These are phyloP conservation scores for Colletotrichum zoysiae DNA, from an alignment of 2,329 filamentous ascomycete genomes.

Conservation along the genomic window DNA sequence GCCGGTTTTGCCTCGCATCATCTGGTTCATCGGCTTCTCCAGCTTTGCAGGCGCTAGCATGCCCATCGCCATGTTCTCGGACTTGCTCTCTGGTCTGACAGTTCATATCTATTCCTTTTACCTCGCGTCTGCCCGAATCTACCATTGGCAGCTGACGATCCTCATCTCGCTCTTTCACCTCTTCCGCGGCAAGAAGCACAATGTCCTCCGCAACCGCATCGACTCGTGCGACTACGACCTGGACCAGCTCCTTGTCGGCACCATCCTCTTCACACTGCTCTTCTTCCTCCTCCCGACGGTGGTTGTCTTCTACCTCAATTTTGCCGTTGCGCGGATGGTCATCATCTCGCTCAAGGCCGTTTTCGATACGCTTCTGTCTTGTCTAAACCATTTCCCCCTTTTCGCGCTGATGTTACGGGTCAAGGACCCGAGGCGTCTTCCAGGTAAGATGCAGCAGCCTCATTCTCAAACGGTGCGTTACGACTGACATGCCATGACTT, in stretches of 20 bases:
- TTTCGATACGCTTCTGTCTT: conserved; percentile 92
- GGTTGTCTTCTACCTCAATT: conserved; percentile 96
- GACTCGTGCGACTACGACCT: conserved; percentile 99
- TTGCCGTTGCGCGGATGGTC: conserved; percentile 92
- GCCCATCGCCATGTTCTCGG: conserved; percentile 95
- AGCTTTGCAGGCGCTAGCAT: conserved; percentile 97
- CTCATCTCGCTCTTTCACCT: conserved; percentile 98
- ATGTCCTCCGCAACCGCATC: conserved; percentile 95
- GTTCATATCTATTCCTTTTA: conserved; percentile 99
- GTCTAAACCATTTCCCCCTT: conserved; percentile 95
- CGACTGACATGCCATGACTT: conserved; percentile 50
- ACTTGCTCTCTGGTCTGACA: conserved; percentile 90
- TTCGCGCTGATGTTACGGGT: conserved; percentile 96
- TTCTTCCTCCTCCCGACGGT: conserved; percentile 97
- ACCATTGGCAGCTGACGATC: conserved; percentile 98
- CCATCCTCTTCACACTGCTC: conserved; percentile 93
- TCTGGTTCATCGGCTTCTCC: conserved; percentile 94
- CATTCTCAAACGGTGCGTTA: conserved; percentile 60
- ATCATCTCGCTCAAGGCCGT: conserved; percentile 94
- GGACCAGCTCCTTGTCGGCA: conserved; percentile 94
- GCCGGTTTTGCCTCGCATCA: conserved; percentile 85
- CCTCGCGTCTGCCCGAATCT: conserved; percentile 94
- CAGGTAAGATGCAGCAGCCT: conserved; percentile 66
- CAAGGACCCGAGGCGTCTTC: conserved; percentile 91
- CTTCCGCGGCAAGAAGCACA: conserved; percentile 97